Evolutionary conservation across 352 stramenopile species (phyloP), one percentile per base, ranked within the genome.

Genomic region (Globisporangium cystogenes): DNA sequence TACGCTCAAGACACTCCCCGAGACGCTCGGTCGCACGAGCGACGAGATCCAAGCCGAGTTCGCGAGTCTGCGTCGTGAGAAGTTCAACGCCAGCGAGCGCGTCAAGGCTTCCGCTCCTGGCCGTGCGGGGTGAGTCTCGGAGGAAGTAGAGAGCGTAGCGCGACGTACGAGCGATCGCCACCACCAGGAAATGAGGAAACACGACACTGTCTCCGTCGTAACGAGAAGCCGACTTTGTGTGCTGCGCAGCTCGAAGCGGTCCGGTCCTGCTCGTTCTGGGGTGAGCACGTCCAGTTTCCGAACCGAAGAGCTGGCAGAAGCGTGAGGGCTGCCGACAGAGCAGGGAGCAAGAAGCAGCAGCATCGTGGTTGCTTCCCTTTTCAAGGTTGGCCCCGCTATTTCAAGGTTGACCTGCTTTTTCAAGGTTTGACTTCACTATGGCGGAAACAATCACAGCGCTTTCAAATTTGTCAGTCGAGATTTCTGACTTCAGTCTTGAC

Each of bases 31-130:
- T 23, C 86, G 84, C 51, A 83, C 70, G 7, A 76, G 53, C 33
- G 64, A 82, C 16, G 76, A 86, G 53, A 90, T 90, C 57, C 76
- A 84, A 48, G 57, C 41, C 10, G 62, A 65, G 36, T 86, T 84
- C 51, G 62, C 57, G 5, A 42, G 45, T 40, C 44, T 55, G 18
- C 62, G 53, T 27, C 35, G 56, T 2, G 12, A 39, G 14, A 39
- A 39, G 12, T 6, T 18, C 12, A 18, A 7, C 33, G 33, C 33
- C 1, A 5, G 33, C 7, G 33, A 1, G 14, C 14, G 4, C 12
- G 14, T 3, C 33, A 39, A 39, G 5, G 33, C 33, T 16, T 7
- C 33, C 6, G 14, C 12, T 39, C 33, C 33, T 16, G 33, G 33
- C 14, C 33, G 33, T 5, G 33, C 33, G 33, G 3, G 12, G 33